Base-by-base conservation (phyloP, 179 eudicot genomes). In the Beta macrorhiza region DNA sequence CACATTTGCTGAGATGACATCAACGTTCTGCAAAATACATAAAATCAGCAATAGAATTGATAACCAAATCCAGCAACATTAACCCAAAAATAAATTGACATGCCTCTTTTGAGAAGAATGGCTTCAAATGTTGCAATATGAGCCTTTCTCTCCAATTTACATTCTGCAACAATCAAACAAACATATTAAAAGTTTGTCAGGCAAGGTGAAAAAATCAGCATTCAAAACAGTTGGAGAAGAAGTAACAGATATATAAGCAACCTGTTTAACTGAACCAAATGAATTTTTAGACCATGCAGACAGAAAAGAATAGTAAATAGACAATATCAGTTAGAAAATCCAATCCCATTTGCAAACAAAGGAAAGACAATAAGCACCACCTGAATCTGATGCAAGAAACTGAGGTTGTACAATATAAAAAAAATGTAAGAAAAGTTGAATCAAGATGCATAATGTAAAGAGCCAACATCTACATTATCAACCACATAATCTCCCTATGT, bases 51-150 rank as follows among this genome's bases (percentile, higher is more conserved):
- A 80, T 65, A 74, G 56, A 65, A 78, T 6, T 3, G 53, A 79
- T 22, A 63, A 20, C 53, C 32, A 70, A 76, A 56, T 69, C 63
- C 73, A 61, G 65, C 56, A 67, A 78, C 15, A 76, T 37, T 53
- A 82, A 44, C 13, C 1, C 2, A 13, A 16, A 22, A 58, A 32
- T 12, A 77, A 8, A 82, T 64, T 52, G 62, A 62, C 92, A 81
- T 90, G 83, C 99, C 98, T 97, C 97, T 78, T 89, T 92, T 73
- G 97, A 90, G 81, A 97, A 87, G 72, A 90, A 84, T 73, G 98
- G 85, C 83, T 90, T 93, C 80, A 93, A 83, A 87, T 91, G 93
- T 84, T 93, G 90, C 67, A 88, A 76, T 62, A 92, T 94, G 80
- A 91, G 86, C 84, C 86, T 89, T 83, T 92, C 90, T 87, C 98